These are phyloP conservation scores for Esteya vermicola DNA, from an alignment of 2,329 filamentous ascomycete species.

Conservation along the genomic window DNA sequence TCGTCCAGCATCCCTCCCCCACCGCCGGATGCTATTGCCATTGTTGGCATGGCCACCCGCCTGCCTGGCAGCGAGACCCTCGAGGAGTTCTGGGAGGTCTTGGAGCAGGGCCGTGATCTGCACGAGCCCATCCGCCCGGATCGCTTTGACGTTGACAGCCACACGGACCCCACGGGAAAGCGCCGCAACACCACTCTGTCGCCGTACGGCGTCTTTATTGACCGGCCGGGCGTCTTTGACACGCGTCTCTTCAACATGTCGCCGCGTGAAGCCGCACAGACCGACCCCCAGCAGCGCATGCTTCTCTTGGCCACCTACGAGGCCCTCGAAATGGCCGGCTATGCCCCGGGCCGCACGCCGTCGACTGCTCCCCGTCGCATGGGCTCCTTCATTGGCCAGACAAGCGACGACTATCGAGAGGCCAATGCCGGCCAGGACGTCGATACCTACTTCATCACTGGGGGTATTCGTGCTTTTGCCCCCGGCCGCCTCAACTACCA, in stretches of 20 bases:
- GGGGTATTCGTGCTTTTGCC: constrained; percentile 23
- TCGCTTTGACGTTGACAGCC: background rate
- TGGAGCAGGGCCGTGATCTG: background rate
- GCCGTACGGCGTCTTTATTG: constrained; percentile 41
- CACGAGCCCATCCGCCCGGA: background rate
- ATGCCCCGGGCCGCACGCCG: constrained; percentile 57
- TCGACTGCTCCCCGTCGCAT: constrained; percentile 50
- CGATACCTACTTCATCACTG: constrained; percentile 37
- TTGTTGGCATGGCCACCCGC: background rate
- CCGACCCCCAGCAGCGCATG: constrained; percentile 66
- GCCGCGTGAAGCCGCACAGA: constrained; percentile 48
- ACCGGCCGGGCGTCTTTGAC: constrained; percentile 63
- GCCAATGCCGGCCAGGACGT: constrained; percentile 58
- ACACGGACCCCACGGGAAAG: background rate
- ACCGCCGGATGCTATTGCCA: no score
- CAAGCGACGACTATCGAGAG: constrained; percentile 62
- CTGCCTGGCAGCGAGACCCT: background rate
- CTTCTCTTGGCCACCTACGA: constrained; percentile 66
- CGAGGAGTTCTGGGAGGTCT: background rate
- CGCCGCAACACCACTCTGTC: background rate
- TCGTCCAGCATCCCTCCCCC: no score
- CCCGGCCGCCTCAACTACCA: constrained; percentile 56
- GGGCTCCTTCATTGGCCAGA: constrained; percentile 60
- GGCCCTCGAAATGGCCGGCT: constrained; percentile 66
- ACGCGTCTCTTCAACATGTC: constrained; percentile 62